Percentiles rank a stretch among this genome's conserved stretches.
These are phyloP conservation scores for Aspergillus calidoustus DNA, from an alignment of 2,329 filamentous ascomycete species.

Conservation along the genomic window DNA sequence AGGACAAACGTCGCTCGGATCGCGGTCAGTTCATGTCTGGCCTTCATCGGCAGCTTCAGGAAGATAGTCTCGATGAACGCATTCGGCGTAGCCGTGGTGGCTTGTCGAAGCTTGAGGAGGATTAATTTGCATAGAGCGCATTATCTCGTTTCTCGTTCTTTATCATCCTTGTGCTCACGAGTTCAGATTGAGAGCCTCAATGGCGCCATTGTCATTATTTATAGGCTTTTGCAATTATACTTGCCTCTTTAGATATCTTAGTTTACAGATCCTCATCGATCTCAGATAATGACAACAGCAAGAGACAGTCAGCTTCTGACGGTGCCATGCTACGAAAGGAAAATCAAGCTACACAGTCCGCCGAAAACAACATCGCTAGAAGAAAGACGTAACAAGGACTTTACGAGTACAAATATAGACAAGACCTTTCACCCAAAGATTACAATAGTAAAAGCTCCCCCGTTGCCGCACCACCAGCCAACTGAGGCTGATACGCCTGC, in stretches of 20 bases:
- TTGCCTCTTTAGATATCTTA: neutral
- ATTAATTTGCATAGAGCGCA: constrained; percentile 13
- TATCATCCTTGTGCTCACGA: neutral
- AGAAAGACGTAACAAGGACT: neutral
- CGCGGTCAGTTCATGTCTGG: constrained; percentile 40
- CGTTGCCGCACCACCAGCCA: constrained; percentile 66
- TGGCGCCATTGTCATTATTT: neutral
- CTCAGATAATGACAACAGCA: neutral
- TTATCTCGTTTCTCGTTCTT: constrained; percentile 3
- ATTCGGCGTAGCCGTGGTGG: constrained; percentile 41
- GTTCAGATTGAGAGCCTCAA: neutral
- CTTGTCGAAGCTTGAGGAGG: constrained; percentile 33
- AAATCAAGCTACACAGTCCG: neutral
- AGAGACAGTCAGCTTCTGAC: neutral
- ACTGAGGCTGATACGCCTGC: constrained; percentile 72
- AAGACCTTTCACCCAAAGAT: constrained; percentile 12
- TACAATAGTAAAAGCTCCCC: constrained; percentile 73
- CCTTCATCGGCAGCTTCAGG: constrained; percentile 38
- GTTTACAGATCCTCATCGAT: neutral
- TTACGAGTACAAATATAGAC: constrained; percentile 12
- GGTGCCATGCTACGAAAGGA: neutral
- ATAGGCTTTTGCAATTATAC: no score
- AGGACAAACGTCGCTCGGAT: constrained; percentile 56
- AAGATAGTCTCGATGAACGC: constrained; percentile 42
- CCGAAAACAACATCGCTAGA: constrained; percentile 2